Base-by-base conservation (phyloP, 371 early-diverging fungal species). In the Mortierella sp. region DNA sequence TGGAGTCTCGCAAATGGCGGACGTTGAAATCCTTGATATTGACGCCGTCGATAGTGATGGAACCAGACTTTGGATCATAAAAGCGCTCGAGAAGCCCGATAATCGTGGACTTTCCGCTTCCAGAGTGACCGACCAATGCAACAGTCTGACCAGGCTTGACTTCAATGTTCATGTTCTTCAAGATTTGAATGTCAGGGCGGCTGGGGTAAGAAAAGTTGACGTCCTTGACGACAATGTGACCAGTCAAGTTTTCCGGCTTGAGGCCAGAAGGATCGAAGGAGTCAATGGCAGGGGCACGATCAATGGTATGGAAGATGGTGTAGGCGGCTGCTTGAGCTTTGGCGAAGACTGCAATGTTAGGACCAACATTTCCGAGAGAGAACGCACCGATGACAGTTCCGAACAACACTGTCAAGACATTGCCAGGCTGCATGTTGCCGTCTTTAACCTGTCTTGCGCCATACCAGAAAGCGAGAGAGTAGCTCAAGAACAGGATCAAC, bases 31-130 rank as follows among this genome's bases (percentile, higher is more conserved):
- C 83, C 51, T 85, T 82, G 37, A 94, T 76, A 53, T 91, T 81
- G 14, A 80, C 73, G 39, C 95, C 94, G 76, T 95, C 95, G 13
- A 95, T 27, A 21, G 72, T 61, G 31, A 95, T 83, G 1, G 76
- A 55, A 34, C 95, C 95, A 28, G 60, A 67, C 16, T 70, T 62
- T 3, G 91, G 85, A 61, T 92, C 89, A 77, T 98, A 98, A 80
- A 97, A 96, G 53, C 98, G 93, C 76, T 95, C 92, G 31, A 96
- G 55, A 27, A 98, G 87, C 50, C 91, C 90, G 47, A 97, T 83
- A 40, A 92, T 90, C 24, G 98, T 97, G 16, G 94, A 94, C 74
- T 95, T 95, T 45, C 98, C 96, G 34, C 90, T 88, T 24, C 98
- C 97, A 34, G 94, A 93, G 40, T 86, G 84, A 41, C 93, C 94